These are phyloP conservation scores for Cadophora gregata DNA, from an alignment of 2,329 filamentous ascomycete genomes.

Conservation along the genomic window DNA sequence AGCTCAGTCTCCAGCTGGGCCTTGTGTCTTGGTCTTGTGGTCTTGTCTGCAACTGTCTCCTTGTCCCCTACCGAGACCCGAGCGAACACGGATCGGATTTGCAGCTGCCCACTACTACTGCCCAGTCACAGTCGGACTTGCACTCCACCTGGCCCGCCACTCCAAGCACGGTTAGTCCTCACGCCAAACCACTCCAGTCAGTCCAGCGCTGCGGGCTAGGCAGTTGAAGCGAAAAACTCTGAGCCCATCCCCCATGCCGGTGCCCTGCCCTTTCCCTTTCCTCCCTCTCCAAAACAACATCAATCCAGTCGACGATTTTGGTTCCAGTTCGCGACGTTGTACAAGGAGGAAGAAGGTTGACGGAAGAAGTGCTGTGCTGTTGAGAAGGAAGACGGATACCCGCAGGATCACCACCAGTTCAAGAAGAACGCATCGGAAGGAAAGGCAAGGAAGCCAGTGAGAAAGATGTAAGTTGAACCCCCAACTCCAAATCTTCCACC, in stretches of 20 bases:
- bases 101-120: slow-evolving; percentile 1
- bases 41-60: no score
- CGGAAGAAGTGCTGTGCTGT: slow-evolving; percentile 34
- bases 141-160: not conserved
- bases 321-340: slow-evolving; percentile 38
- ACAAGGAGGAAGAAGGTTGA: slow-evolving; percentile 44
- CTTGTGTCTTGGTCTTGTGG: not conserved
- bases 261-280: slow-evolving; percentile 1
- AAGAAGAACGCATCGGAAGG: not conserved
- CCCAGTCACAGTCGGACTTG: not conserved
- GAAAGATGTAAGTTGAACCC: slow-evolving; percentile 18
- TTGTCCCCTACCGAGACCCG: slow-evolving; percentile 10
- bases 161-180: slow-evolving; percentile 6
- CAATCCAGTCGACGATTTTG: slow-evolving; percentile 34
- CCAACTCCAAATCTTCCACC: slow-evolving; percentile 6
- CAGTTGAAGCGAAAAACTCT: slow-evolving; percentile 16
- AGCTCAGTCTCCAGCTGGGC: not conserved
- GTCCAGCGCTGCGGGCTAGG: not conserved
- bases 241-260: not conserved
- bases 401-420: slow-evolving; percentile 24
- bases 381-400: slow-evolving; percentile 28
- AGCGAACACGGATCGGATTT: slow-evolving; percentile 4
- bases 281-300: slow-evolving; percentile 23
- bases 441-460: slow-evolving; percentile 17
- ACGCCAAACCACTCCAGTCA: not conserved